Conservation (phyloP, 2,329 filamentous ascomycete species). For the Eutypa lata region DNA sequence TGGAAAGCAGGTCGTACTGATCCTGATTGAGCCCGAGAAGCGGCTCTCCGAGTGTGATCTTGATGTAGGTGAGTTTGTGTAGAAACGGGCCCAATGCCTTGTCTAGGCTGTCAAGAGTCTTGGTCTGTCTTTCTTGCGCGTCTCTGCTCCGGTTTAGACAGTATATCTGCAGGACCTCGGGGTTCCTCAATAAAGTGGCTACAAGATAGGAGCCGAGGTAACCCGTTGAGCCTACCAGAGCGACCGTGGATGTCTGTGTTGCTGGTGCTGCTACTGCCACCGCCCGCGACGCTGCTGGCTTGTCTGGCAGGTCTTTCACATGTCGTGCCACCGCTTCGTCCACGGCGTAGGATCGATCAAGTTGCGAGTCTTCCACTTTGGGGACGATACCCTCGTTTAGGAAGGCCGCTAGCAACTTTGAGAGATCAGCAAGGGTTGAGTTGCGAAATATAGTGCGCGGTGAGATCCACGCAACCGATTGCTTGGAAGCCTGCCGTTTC, state of each 20-base stretch:
- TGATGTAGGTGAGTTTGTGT: slow-evolving; percentile 5
- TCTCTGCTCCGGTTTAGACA: slow-evolving; percentile 6
- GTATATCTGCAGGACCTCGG: slow-evolving; percentile 5
- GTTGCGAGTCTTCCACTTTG: slow-evolving; percentile 2
- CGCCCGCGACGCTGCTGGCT: not conserved
- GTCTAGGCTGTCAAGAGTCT: not conserved
- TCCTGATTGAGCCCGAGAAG: slow-evolving; percentile 1
- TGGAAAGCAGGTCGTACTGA: slow-evolving; percentile 2
- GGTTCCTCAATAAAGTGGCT: slow-evolving; percentile 3
- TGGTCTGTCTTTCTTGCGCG: slow-evolving; percentile 1
- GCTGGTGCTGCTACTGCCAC: not conserved
- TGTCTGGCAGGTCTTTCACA: slow-evolving; percentile 2
- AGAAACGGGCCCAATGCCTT: not conserved
- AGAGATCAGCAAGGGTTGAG: slow-evolving; percentile 7
- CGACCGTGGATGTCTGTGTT: slow-evolving; percentile 6
- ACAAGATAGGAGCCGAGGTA: slow-evolving; percentile 10
- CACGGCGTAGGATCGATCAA: not conserved
- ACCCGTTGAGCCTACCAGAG: slow-evolving; percentile 15
- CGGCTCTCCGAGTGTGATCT: slow-evolving; percentile 4
- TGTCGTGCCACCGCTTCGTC: slow-evolving; percentile 8
- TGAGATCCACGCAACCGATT: slow-evolving; percentile 9
- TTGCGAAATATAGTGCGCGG: slow-evolving; percentile 11
- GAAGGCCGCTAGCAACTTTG: slow-evolving; percentile 6
- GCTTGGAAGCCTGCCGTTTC: not conserved
- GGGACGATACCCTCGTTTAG: slow-evolving; percentile 8